phyloP scores from a whole-genome alignment of 371 early-diverging fungal genomes.

The Apophysomyces variabilis region DNA sequence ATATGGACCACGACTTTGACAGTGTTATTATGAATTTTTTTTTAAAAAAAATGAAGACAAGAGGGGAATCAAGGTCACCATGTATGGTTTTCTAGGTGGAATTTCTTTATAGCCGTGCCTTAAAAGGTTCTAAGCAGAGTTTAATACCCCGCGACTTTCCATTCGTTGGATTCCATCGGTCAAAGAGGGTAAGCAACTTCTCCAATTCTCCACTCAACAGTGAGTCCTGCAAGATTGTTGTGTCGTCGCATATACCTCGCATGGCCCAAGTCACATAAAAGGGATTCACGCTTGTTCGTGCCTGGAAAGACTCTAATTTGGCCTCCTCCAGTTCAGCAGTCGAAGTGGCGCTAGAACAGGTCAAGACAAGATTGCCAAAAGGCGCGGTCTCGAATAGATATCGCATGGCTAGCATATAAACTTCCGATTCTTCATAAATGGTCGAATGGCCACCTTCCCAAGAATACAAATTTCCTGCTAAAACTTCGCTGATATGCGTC shows the following conservation, averaged over 20 bases:
- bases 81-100: neutral
- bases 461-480: conserved; percentile 85
- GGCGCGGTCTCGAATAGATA: conserved; percentile 44
- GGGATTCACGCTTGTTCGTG: conserved; percentile 70
- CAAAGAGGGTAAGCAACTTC: conserved; percentile 63
- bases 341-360: neutral
- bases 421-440: conserved; percentile 87
- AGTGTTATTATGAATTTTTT: neutral
- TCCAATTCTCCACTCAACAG: conserved; percentile 62
- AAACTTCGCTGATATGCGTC: conserved; percentile 80
- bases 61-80: neutral
- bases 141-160: conserved; percentile 78
- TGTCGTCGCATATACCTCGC: conserved; percentile 78
- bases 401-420: conserved; percentile 67
- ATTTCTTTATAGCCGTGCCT: conserved; percentile 25
- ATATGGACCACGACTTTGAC: no score
- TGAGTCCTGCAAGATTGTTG: conserved; percentile 54
- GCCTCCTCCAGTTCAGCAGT: conserved; percentile 13
- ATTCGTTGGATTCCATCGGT: conserved; percentile 78
- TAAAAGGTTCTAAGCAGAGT: conserved; percentile 82
- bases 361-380: conserved; percentile 15
- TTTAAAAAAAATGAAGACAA: no score
- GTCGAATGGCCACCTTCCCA: conserved; percentile 90
- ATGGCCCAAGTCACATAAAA: conserved; percentile 90
- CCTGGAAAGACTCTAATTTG: conserved; percentile 50